phyloP scores from a whole-genome alignment of 345 rosid genomes.

The Murraya koenigii region DNA sequence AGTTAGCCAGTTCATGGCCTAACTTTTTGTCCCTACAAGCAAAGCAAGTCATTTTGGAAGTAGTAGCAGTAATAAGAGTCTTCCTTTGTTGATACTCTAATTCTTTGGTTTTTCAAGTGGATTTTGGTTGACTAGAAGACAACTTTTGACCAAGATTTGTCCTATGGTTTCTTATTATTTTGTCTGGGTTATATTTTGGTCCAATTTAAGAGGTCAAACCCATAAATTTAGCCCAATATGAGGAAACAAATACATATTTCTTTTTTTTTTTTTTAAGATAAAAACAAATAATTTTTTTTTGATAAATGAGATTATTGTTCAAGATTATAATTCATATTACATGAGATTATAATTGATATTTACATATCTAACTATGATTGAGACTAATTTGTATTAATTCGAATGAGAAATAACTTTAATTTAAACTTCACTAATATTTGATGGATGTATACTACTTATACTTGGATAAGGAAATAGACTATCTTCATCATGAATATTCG shows the following conservation, averaged over 20 bases:
- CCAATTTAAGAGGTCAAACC: not conserved
- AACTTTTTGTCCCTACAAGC: conserved; percentile 20
- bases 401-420: too few relatives aligned
- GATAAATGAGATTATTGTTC: too few relatives aligned
- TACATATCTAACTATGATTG: too few relatives aligned
- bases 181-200: not conserved
- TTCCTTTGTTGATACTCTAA: conserved; percentile 22
- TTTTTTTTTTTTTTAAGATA: too few relatives aligned
- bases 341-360: too few relatives aligned
- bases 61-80: not conserved
- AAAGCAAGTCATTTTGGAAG: not conserved
- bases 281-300: too few relatives aligned
- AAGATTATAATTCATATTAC: too few relatives aligned
- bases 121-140: conserved; percentile 9
- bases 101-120: conserved; percentile 3
- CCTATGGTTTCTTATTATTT: not conserved
- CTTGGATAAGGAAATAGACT: too few relatives aligned
- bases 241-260: not conserved
- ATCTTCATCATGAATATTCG: too few relatives aligned
- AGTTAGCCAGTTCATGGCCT: conserved; percentile 11
- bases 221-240: not conserved
- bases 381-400: too few relatives aligned
- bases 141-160: conserved; percentile 15
- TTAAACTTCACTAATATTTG: too few relatives aligned
- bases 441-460: too few relatives aligned